These are phyloP conservation scores for Zoysia japonica DNA, from an alignment of 176 grass and related monocot species.

Conservation along the genomic window DNA sequence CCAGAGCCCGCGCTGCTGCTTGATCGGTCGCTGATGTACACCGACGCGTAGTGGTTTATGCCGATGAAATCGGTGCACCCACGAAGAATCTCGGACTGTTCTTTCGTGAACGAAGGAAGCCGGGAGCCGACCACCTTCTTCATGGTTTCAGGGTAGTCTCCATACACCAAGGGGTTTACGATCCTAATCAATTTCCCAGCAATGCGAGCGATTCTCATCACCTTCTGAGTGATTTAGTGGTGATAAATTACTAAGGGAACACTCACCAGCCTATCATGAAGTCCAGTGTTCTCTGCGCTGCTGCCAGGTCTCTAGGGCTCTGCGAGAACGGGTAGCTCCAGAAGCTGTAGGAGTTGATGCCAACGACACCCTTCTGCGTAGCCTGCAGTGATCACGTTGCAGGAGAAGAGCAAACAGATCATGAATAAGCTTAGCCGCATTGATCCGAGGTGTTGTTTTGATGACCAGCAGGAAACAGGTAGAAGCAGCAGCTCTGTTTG, in stretches of 20 bases:
- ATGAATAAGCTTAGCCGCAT: background rate
- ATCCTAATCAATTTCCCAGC: constrained; percentile 36
- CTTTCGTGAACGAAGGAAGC: constrained; percentile 62
- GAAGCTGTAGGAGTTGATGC: constrained; percentile 70
- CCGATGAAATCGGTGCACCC: constrained; percentile 74
- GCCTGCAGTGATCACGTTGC: constrained; percentile 31
- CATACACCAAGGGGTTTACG: constrained; percentile 68
- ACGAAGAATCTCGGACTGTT: constrained; percentile 61
- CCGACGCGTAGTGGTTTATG: constrained; percentile 75
- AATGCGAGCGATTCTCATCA: background rate
- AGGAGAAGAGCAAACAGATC: background rate
- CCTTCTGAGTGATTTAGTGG: background rate
- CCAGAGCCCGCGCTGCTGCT: background rate
- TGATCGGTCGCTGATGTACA: constrained; percentile 54
- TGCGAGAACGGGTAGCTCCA: constrained; percentile 65
- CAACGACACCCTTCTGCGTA: constrained; percentile 63
- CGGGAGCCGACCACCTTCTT: constrained; percentile 54
- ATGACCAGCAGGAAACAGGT: too few relatives aligned
- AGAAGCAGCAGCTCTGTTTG: background rate
- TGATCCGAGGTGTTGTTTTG: too few relatives aligned
- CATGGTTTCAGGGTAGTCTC: constrained; percentile 81
- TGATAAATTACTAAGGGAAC: background rate
- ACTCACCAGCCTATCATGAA: constrained; percentile 71
- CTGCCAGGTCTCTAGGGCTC: constrained; percentile 42
- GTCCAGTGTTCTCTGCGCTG: constrained; percentile 59